These are phyloP conservation scores for Curvularia sp. DNA, from an alignment of 2,329 filamentous ascomycete species.

Conservation along the genomic window DNA sequence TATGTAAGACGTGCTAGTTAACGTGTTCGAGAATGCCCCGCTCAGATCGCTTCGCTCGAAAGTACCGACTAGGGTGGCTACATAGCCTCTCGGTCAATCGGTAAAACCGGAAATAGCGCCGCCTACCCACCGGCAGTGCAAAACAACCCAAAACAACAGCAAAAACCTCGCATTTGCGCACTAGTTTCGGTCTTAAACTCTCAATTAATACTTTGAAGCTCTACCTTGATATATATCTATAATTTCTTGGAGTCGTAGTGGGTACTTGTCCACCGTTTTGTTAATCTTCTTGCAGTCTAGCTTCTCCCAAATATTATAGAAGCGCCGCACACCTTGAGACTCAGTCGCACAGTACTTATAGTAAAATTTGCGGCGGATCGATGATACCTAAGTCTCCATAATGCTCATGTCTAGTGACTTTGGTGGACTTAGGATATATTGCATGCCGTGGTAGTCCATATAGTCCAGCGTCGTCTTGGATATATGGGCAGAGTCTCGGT, in stretches of 20 bases:
- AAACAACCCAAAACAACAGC: too few species aligned
- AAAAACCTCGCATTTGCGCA: too few species aligned
- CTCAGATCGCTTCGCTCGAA: too few species aligned
- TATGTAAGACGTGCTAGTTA: too few species aligned
- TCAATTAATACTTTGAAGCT: neutral
- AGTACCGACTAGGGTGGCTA: too few species aligned
- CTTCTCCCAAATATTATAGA: too few species aligned
- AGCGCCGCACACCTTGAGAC: neutral
- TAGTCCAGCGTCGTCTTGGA: constrained; percentile 1
- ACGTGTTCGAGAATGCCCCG: too few species aligned
- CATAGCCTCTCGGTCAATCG: too few species aligned
- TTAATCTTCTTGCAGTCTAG: neutral
- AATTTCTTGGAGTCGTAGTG: neutral
- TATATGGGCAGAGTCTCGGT: constrained; percentile 1
- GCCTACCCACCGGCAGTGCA: too few species aligned
- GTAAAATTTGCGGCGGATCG: neutral
- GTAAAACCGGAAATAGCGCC: too few species aligned
- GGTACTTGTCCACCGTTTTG: neutral
- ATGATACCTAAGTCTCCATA: constrained; percentile 12
- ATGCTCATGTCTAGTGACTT: constrained; percentile 11
- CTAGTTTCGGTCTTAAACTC: too few species aligned
- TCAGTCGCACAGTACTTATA: neutral
- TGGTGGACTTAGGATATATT: constrained; percentile 1
- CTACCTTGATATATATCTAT: neutral
- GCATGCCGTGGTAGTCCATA: constrained; percentile 6